Conservation (phyloP, 805 yeast genomes). For the Barnettozyma pratensis region DNA sequence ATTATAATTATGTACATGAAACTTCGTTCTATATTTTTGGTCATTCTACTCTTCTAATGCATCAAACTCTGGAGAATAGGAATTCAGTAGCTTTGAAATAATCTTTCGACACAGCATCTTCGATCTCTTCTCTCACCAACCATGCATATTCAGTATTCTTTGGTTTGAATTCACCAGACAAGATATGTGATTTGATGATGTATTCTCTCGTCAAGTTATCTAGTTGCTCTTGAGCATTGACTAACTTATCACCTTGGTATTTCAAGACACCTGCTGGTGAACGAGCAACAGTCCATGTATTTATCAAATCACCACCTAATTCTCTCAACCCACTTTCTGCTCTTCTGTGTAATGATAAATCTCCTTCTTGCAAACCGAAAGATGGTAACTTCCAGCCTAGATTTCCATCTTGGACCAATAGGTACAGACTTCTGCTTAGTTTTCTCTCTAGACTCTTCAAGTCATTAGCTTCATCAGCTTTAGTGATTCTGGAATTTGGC, state of each 20-base stretch:
- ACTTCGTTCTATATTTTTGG: background rate
- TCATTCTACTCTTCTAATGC: background rate
- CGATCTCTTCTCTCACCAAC: constrained; percentile 79
- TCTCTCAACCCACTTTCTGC: constrained; percentile 71
- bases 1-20: constrained; percentile 7
- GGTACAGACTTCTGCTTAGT: constrained; percentile 73
- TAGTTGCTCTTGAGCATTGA: constrained; percentile 13
- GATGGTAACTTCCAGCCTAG: constrained; percentile 76
- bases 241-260: constrained; percentile 25
- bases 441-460: constrained; percentile 68
- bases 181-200: constrained; percentile 78
- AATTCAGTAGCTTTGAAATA: constrained; percentile 52
- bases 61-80: constrained; percentile 30
- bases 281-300: constrained; percentile 87
- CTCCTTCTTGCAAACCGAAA: constrained; percentile 41
- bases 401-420: constrained; percentile 48
- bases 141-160: constrained; percentile 58
- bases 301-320: constrained; percentile 70
- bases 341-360: constrained; percentile 51
- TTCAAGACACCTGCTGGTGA: constrained; percentile 75
- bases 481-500: constrained; percentile 67
- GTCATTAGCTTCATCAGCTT: constrained; percentile 68
- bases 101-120: constrained; percentile 41
- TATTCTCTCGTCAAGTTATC: constrained; percentile 46
- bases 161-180: constrained; percentile 70